Evolutionary conservation across 2,329 filamentous ascomycete species (phyloP).

Genomic region (Colletotrichum horii): DNA sequence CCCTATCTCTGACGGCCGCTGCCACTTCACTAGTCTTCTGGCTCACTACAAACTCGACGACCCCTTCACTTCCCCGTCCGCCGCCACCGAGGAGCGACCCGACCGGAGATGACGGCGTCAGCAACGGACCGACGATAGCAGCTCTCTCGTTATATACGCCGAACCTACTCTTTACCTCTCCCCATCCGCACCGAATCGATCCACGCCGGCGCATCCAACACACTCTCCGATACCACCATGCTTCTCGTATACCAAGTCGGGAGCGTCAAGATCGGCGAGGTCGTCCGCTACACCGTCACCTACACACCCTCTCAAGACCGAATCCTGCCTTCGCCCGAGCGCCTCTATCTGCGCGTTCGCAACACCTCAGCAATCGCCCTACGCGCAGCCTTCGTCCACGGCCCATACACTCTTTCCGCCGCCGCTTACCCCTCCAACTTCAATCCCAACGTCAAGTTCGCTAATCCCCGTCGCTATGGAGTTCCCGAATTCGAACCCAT

Average conservation of each 20-base stretch:
- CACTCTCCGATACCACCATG: constrained; percentile 59
- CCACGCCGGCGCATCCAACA: background rate
- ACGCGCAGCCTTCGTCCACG: constrained; percentile 94
- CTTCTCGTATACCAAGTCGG: constrained; percentile 90
- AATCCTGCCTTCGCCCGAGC: constrained; percentile 83
- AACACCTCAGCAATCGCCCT: constrained; percentile 91
- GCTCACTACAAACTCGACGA: background rate
- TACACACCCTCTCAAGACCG: constrained; percentile 90
- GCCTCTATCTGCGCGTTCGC: constrained; percentile 84
- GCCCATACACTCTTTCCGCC: constrained; percentile 89
- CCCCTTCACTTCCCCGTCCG: background rate
- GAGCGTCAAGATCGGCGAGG: constrained; percentile 91
- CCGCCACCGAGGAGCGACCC: background rate
- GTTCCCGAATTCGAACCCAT: constrained; percentile 94
- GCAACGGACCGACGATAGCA: constrained; percentile 5
- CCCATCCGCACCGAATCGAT: background rate
- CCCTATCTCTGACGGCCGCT: background rate
- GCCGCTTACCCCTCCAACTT: constrained; percentile 85
- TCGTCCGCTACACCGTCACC: constrained; percentile 89
- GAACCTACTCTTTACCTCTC: background rate
- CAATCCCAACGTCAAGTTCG: constrained; percentile 80
- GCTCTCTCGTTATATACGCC: background rate
- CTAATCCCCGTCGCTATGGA: constrained; percentile 72
- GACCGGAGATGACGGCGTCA: constrained; percentile 12
- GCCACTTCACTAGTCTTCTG: background rate